These are phyloP conservation scores for Pterocarpus santalinus DNA, from an alignment of 306 rosid species.

Conservation along the genomic window DNA sequence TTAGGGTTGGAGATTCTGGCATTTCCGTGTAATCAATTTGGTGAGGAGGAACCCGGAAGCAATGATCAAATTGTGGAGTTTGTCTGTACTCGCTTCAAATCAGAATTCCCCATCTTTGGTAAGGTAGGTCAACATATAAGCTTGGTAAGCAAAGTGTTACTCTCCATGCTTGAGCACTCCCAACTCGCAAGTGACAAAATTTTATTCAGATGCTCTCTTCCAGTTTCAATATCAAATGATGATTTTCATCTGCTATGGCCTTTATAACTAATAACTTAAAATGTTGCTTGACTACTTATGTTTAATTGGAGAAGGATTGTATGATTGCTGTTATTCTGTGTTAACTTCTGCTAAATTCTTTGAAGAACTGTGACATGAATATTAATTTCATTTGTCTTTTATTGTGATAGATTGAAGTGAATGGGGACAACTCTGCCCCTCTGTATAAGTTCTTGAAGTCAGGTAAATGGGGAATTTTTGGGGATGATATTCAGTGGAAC, in stretches of 20 bases:
- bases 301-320: conserved; percentile 20
- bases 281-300: conserved; percentile 13
- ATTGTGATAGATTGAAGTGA: conserved; percentile 78
- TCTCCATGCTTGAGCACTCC: background rate
- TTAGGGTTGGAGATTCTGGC: conserved; percentile 87
- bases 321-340: conserved; percentile 12
- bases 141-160: background rate
- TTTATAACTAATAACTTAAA: background rate
- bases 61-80: conserved; percentile 81
- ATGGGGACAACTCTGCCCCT: conserved; percentile 74
- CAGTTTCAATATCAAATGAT: background rate
- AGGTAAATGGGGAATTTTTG: conserved; percentile 83
- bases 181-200: background rate
- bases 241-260: background rate
- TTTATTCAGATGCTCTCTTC: background rate
- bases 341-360: conserved; percentile 13
- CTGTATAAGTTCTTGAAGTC: conserved; percentile 78
- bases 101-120: conserved; percentile 87
- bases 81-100: conserved; percentile 86
- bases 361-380: conserved; percentile 14
- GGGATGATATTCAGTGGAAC: conserved; percentile 91
- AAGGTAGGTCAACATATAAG: conserved; percentile 60
- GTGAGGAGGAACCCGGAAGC: conserved; percentile 85
- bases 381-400: background rate
- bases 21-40: conserved; percentile 93